A percentile compares a stretch with the other conserved stretches of the same genome.
phyloP scores from a whole-genome alignment of 352 stramenopile species.

The Globisporangium abappressorium region DNA sequence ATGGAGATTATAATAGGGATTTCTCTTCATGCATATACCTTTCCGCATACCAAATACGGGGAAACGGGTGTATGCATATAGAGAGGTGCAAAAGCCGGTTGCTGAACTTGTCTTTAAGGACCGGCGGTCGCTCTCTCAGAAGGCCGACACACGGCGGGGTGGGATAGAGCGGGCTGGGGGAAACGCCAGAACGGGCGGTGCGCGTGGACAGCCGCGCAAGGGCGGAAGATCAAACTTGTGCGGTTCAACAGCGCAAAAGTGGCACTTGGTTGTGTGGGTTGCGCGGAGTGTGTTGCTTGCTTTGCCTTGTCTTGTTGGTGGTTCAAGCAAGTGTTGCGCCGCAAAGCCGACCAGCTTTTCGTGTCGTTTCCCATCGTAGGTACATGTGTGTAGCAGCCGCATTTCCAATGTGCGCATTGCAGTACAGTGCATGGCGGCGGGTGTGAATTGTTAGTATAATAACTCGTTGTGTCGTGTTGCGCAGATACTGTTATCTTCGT shows the following conservation, averaged over 20 bases:
- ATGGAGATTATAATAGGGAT: too few species aligned
- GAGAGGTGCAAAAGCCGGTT: neutral
- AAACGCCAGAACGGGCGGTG: neutral
- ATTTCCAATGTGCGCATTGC: too few species aligned
- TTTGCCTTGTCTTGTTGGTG: neutral
- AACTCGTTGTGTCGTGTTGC: neutral
- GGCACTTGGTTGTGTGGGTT: neutral
- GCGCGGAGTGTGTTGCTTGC: neutral
- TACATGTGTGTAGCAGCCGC: neutral
- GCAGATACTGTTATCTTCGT: neutral
- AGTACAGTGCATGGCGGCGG: too few species aligned
- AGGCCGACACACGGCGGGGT: neutral
- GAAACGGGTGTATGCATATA: too few species aligned
- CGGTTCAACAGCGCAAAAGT: neutral
- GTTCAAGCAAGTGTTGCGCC: neutral
- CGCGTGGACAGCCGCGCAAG: conserved; percentile 5
- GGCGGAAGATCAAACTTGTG: conserved; percentile 11
- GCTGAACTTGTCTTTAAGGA: neutral
- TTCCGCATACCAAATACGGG: too few species aligned
- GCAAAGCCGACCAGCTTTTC: conserved; percentile 3
- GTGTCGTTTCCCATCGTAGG: neutral
- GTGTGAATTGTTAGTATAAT: neutral
- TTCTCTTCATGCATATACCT: too few species aligned
- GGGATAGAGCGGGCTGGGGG: conserved; percentile 11
- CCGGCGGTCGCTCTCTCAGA: neutral